Base-by-base conservation (phyloP, 2,329 filamentous ascomycete species). In the Lasiodiplodia sp. region DNA sequence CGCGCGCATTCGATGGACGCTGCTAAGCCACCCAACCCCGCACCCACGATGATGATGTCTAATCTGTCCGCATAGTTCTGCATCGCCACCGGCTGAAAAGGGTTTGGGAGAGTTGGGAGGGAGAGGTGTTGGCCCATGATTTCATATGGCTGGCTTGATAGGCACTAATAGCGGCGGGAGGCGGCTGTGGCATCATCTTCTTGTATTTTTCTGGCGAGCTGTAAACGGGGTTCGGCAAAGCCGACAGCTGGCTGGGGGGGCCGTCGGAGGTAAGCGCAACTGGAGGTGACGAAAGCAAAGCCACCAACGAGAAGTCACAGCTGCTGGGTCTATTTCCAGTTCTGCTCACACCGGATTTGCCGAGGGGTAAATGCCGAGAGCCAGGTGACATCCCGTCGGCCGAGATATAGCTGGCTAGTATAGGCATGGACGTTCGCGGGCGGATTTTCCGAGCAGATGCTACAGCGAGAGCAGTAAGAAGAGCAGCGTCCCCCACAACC, bases 11-110 rank as follows among this genome's bases (percentile, higher is more conserved):
- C 79, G 65, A 83, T 82, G 10, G 81, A 78, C 21, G 82, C 80
- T 18, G 82, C 79, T 10, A 83, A 75, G 11, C 81, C 81, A 3
- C 80, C 81, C 31, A 83, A 76, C 6, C 82, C 81, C 21, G 79
- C 80, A 25, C 81, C 81, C 0, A 78, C 72, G 37, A 78, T 71
- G 18, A 77, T 53, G 57, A 63, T 68, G 56, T 67, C 55, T 12
- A 67, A 31, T 14, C 40, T 40, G 2, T 58, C 14, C 25, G 28
- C 12, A 11, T 49, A 12, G 18, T n/a, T 10, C 18, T n/a, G 7
- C 60, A 38, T 52, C 10, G 21, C 21, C n/a, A 49, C 31, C 12
- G 44, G 14, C 28, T 25, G 44, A 21, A 38, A 21, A 31, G 60
- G n/a, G 47, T n/a, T 64, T 16, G n/a, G 14, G n/a, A 52, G 44